Evolutionary conservation across 192 early-diverging fungal species (phyloP), one percentile per base, ranked within the genome.

Genomic region (Coemansia sp.): DNA sequence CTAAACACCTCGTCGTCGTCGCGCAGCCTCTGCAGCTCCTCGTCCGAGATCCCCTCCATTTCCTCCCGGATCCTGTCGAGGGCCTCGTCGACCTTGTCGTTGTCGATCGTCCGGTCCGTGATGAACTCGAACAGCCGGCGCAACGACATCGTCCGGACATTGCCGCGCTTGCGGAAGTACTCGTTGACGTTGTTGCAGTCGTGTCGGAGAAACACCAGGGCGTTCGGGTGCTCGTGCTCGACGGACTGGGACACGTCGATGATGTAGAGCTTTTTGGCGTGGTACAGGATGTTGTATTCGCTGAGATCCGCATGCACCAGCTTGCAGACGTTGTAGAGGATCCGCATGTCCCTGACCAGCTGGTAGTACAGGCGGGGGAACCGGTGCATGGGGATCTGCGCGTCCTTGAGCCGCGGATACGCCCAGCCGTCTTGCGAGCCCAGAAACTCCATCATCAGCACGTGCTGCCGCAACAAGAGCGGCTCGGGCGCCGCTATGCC

Each of bases 161-260:
- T 66, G 41, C 81, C 82, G 71, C 86, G 87, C 68, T 88, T 84
- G 16, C 85, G 71, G 79, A 98, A 97, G 69, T 87, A 98, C 53
- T 96, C 96, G 16, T 88, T 87, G 8, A 97, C 86, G 66, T 98
- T 98, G 43, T 85, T 81, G 60, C 88, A 87, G 76, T 98, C 96
- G 75, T 96, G 95, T 14, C 96, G 83, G 53, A 98, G 76, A 64
- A 98, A 98, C 62, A 95, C 94, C 39, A 96, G 82, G 10, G 96
- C 92, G 59, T 93, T 89, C 30, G 96, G 96, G 61, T 98, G 96
- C 54, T 98, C 94, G 64, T 98, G 96, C 62, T 98, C 96, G 11
- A 98, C 94, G 1, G 94, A 96, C 72, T 97, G 96, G 6, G 96
- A 98, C 8, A 98, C 96, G 67, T 98, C 96, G 57, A 98, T 98